Evolutionary conservation across 306 rosid genomes (phyloP).

Genomic region (Fragaria iinumae): DNA sequence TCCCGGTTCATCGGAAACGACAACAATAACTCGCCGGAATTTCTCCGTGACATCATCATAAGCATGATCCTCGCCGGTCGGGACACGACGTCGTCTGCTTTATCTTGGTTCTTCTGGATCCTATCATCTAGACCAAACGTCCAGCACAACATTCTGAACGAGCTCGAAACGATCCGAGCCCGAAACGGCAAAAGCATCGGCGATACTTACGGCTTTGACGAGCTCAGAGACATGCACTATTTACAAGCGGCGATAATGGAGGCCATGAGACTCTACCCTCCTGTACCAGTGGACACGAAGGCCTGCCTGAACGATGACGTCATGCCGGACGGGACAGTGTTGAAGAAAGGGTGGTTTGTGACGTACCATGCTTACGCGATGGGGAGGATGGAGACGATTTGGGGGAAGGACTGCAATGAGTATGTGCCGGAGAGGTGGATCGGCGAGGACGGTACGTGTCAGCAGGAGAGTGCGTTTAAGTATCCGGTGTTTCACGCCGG

Average conservation of each 20-base stretch:
- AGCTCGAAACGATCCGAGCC: conserved; percentile 32
- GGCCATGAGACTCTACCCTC: conserved; percentile 63
- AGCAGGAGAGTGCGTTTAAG: conserved; percentile 45
- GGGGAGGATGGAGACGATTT: conserved; percentile 73
- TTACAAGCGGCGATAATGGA: conserved; percentile 69
- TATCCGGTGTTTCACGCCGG: conserved; percentile 67
- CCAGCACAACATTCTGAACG: conserved; percentile 28
- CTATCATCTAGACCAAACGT: conserved; percentile 39
- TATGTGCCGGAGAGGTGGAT: conserved; percentile 71
- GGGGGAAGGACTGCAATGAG: conserved; percentile 54
- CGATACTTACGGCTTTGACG: conserved; percentile 39
- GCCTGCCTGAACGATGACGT: conserved; percentile 43
- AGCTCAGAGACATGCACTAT: conserved; percentile 63
- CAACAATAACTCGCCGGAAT: conserved; percentile 32
- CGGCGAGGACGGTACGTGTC: conserved; percentile 42
- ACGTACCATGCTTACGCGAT: conserved; percentile 63
- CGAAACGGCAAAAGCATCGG: conserved; percentile 19
- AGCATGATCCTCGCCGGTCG: conserved; percentile 73
- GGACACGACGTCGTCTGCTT: conserved; percentile 67
- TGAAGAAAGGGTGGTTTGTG: conserved; percentile 49
- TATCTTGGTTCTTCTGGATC: conserved; percentile 77
- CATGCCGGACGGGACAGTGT: conserved; percentile 59
- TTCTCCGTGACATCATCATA: conserved; percentile 59
- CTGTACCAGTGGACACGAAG: conserved; percentile 55
- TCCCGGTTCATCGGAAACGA: conserved; percentile 56